A percentile compares a stretch with the other conserved stretches of the same genome.
Conservation (phyloP, 1,284 basidiomycete species). For the Meripilus lineatus region DNA sequence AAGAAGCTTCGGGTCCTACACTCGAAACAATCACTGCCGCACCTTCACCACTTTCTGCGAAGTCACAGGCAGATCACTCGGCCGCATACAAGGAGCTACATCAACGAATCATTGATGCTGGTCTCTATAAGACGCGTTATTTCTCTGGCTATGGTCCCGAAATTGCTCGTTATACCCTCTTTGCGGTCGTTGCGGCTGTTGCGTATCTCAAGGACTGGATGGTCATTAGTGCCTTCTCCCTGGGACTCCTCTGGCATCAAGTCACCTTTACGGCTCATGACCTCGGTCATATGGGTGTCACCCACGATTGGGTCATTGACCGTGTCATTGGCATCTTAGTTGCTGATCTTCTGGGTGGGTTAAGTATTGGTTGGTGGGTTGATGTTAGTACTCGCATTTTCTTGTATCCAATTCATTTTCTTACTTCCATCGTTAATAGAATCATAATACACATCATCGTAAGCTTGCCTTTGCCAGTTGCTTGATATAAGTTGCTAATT, state of each 20-base stretch:
- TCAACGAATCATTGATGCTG: constrained; percentile 69
- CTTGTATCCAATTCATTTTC: constrained; percentile 2
- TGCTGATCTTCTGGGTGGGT: constrained; percentile 85
- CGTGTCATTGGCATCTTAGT: constrained; percentile 79
- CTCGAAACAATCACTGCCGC: constrained; percentile 47
- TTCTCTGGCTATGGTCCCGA: constrained; percentile 90
- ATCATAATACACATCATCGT: constrained; percentile 97
- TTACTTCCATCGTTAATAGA: constrained; percentile 42
- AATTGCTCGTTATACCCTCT: constrained; percentile 67
- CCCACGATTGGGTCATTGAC: constrained; percentile 83
- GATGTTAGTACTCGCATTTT: constrained; percentile 56
- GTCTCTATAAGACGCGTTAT: constrained; percentile 83
- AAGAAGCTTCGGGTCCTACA: constrained; percentile 36
- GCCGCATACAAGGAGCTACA: constrained; percentile 82
- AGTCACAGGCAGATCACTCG: constrained; percentile 68
- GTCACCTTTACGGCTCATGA: constrained; percentile 92
- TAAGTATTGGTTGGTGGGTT: constrained; percentile 98
- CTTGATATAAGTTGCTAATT: constrained; percentile 6
- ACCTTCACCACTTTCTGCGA: constrained; percentile 49
- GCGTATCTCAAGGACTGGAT: constrained; percentile 65
- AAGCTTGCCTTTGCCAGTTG: constrained; percentile 28
- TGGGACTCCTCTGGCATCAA: constrained; percentile 95
- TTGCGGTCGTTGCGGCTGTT: constrained; percentile 56
- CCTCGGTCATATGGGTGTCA: constrained; percentile 91
- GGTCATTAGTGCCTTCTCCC: constrained; percentile 69